A percentile compares a stretch with the other conserved stretches of the same genome.
Evolutionary conservation across 208 protist species (phyloP).

Genomic region (Trypanosoma brucei): DNA sequence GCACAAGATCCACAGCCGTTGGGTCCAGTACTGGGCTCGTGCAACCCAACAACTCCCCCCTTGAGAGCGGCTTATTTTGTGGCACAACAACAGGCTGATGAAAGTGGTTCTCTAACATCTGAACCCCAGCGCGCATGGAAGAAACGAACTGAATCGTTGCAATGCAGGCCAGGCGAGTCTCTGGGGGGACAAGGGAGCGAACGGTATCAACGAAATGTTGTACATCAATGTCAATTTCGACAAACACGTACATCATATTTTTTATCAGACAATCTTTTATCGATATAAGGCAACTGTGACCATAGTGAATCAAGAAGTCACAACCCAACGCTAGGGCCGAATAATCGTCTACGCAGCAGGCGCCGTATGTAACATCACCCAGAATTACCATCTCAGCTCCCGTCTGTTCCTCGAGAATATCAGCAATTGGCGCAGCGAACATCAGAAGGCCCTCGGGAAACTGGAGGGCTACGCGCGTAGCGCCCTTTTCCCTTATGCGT

Average conservation of each 20-base stretch:
- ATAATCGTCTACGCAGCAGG: slow-evolving; percentile 99
- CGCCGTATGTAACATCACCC: slow-evolving; percentile 99
- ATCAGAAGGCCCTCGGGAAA: slow-evolving; percentile 98
- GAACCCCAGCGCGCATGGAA: slow-evolving; percentile 85
- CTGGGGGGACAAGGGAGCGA: slow-evolving; percentile 77
- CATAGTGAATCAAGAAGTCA: slow-evolving; percentile 99
- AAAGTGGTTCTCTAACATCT: slow-evolving; percentile 82
- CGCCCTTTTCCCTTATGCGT: slow-evolving; percentile 85
- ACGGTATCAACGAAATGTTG: slow-evolving; percentile 96
- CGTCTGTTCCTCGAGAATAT: slow-evolving; percentile 92
- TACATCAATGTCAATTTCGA: slow-evolving; percentile 98
- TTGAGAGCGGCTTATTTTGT: slow-evolving; percentile 95
- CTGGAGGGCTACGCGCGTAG: slow-evolving; percentile 95
- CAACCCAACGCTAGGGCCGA: slow-evolving; percentile 93
- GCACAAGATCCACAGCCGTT: slow-evolving; percentile 56
- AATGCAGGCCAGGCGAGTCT: slow-evolving; percentile 87
- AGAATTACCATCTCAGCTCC: slow-evolving; percentile 95
- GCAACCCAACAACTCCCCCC: slow-evolving; percentile 97
- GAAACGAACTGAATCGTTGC: slow-evolving; percentile 97
- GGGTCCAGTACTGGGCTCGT: slow-evolving; percentile 94
- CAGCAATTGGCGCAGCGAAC: slow-evolving; percentile 95
- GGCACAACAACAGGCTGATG: slow-evolving; percentile 83
- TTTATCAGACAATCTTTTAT: slow-evolving; percentile 89
- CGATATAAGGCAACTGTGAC: slow-evolving; percentile 96
- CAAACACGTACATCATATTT: slow-evolving; percentile 99